Conservation (phyloP, 108 stramenopile species). For the Nannochloropsis oceanica region DNA sequence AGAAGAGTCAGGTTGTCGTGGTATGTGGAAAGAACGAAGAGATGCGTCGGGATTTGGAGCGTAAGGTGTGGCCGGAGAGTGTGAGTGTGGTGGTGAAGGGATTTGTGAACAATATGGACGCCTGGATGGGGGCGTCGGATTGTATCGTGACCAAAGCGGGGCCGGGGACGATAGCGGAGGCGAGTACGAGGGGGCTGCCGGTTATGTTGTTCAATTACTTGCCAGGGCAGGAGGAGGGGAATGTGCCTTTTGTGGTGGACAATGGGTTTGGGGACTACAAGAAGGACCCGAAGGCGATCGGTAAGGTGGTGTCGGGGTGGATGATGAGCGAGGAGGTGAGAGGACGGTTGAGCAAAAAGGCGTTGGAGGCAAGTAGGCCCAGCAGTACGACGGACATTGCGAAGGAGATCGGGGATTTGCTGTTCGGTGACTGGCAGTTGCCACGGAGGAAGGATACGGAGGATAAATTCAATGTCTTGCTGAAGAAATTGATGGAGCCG, state of each 20-base stretch:
- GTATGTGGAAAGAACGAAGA: conserved; percentile 80
- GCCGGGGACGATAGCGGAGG: conserved; percentile 91
- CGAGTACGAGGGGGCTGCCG: conserved; percentile 76
- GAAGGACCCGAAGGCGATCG: conserved; percentile 52
- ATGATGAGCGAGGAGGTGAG: conserved; percentile 13
- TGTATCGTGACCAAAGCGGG: conserved; percentile 82
- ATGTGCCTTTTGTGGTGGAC: conserved; percentile 63
- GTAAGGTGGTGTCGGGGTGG: conserved; percentile 56
- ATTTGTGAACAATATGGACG: conserved; percentile 88
- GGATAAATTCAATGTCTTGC: not conserved
- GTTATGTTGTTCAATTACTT: conserved; percentile 72
- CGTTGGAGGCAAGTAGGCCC: conserved; percentile 49
- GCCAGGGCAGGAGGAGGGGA: conserved; percentile 86
- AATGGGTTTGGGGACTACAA: conserved; percentile 64
- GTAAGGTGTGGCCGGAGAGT: conserved; percentile 50
- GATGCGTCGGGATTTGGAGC: conserved; percentile 46
- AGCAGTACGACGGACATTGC: conserved; percentile 63
- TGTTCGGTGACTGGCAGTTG: not conserved
- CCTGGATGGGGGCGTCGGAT: conserved; percentile 82
- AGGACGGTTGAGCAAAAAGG: conserved; percentile 27
- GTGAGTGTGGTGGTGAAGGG: conserved; percentile 63
- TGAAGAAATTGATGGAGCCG: not conserved
- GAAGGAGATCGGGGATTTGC: conserved; percentile 48
- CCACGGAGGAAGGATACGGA: not conserved
- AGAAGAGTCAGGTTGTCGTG: conserved; percentile 71